These are phyloP conservation scores for Rhodotorula sp. DNA, from an alignment of 1,284 basidiomycete genomes.

Conservation along the genomic window DNA sequence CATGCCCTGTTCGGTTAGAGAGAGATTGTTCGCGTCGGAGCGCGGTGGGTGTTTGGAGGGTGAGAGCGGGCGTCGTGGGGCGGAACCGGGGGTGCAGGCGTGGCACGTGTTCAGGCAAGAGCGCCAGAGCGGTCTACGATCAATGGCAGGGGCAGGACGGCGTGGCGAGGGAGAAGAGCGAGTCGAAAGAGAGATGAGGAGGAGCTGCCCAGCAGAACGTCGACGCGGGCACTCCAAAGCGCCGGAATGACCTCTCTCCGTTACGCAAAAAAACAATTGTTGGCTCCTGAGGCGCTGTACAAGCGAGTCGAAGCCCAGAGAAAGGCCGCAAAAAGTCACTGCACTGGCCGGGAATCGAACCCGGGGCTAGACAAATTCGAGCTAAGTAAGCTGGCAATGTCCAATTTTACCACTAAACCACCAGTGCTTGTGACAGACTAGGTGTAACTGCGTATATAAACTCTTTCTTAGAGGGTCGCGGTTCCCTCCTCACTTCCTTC, in stretches of 20 bases:
- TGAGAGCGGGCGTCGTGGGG: neutral
- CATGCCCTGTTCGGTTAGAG: neutral
- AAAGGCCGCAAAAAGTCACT: neutral
- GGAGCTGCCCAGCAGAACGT: too few species aligned
- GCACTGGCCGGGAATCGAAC: conserved; percentile 9
- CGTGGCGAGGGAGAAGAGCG: too few species aligned
- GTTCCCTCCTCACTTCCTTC: too few species aligned
- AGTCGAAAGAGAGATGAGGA: too few species aligned
- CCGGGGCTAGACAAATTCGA: conserved; percentile 3
- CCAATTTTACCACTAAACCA: conserved; percentile 13
- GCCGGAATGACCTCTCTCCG: too few species aligned
- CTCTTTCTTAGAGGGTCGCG: too few species aligned
- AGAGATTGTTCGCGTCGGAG: neutral
- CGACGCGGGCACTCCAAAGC: too few species aligned
- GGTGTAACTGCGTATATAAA: too few species aligned
- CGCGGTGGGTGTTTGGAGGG: neutral
- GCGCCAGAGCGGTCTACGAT: too few species aligned
- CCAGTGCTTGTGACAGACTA: neutral
- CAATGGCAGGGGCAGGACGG: too few species aligned
- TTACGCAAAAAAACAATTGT: too few species aligned
- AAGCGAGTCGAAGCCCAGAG: neutral
- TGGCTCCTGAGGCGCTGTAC: neutral
- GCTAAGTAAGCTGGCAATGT: neutral
- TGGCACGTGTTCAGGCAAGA: too few species aligned
- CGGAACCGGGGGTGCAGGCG: neutral